Conservation (phyloP, 768 basidiomycete species). For the Collybia mongolica region DNA sequence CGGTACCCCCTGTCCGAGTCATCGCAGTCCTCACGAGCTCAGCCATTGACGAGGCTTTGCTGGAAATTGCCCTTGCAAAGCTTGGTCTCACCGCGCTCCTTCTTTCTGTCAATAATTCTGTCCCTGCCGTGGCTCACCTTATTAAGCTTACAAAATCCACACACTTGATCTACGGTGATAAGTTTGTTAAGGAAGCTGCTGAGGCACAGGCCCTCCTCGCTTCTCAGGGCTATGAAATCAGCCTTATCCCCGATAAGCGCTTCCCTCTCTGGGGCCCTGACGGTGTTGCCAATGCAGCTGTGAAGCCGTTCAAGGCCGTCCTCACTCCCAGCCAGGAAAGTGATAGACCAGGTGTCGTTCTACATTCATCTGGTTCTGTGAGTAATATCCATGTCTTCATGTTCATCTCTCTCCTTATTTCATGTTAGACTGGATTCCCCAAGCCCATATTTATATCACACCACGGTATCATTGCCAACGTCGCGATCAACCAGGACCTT, state of each 20-base stretch:
- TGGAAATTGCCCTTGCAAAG: conserved; percentile 40
- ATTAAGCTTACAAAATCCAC: conserved; percentile 31
- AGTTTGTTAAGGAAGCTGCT: conserved; percentile 29
- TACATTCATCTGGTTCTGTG: conserved; percentile 45
- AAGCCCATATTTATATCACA: conserved; percentile 40
- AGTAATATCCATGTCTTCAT: background rate
- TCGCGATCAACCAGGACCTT: conserved; percentile 30
- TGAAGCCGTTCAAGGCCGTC: conserved; percentile 22
- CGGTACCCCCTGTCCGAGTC: conserved; percentile 27
- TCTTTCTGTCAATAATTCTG: conserved; percentile 44
- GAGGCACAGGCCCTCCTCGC: conserved; percentile 29
- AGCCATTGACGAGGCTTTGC: conserved; percentile 37
- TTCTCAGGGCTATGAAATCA: conserved; percentile 16
- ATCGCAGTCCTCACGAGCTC: conserved; percentile 38
- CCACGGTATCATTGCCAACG: conserved; percentile 31
- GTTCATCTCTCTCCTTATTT: background rate
- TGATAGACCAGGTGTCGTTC: conserved; percentile 29
- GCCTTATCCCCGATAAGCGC: conserved; percentile 27
- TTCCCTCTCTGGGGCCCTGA: conserved; percentile 39
- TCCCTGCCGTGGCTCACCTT: conserved; percentile 43
- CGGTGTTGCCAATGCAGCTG: conserved; percentile 24
- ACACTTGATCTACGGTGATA: conserved; percentile 38
- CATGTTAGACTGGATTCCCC: conserved; percentile 43
- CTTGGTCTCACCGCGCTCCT: conserved; percentile 35
- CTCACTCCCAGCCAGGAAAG: conserved; percentile 31